Conservation (phyloP, 2,329 filamentous ascomycete genomes). For the Apiospora koreana region DNA sequence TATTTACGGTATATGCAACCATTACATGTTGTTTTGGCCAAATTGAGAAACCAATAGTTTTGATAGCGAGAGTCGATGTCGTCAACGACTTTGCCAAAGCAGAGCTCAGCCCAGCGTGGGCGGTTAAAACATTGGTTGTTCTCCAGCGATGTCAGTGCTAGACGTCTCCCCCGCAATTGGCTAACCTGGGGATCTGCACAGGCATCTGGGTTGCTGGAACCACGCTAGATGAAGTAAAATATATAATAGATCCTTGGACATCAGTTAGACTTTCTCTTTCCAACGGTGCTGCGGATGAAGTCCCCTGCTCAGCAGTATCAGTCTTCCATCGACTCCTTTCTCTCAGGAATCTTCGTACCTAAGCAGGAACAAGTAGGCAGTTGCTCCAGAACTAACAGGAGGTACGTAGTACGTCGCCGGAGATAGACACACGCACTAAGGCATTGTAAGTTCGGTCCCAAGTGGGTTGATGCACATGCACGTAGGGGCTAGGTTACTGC, state of each 20-base stretch:
- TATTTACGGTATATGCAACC: neutral
- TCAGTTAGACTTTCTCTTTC: no score
- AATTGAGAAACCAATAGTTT: neutral
- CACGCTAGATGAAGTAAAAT: neutral
- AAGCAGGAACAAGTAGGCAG: neutral
- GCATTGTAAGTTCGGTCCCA: neutral
- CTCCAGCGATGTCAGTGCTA: neutral
- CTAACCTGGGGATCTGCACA: neutral
- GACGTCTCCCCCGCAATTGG: neutral
- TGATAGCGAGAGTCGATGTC: neutral
- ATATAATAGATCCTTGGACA: no score
- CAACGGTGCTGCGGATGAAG: no score
- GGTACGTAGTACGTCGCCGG: neutral
- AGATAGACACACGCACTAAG: neutral
- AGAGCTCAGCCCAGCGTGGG: neutral
- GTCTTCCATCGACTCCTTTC: neutral
- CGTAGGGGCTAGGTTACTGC: neutral
- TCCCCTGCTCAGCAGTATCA: neutral
- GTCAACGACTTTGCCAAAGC: neutral
- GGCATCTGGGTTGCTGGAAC: neutral
- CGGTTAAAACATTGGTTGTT: neutral
- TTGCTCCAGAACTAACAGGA: neutral
- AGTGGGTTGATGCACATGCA: neutral
- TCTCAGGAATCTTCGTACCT: no score
- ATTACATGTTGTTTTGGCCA: neutral